phyloP scores from a whole-genome alignment of 192 early-diverging fungal genomes.

The Chytriomyces sp. region DNA sequence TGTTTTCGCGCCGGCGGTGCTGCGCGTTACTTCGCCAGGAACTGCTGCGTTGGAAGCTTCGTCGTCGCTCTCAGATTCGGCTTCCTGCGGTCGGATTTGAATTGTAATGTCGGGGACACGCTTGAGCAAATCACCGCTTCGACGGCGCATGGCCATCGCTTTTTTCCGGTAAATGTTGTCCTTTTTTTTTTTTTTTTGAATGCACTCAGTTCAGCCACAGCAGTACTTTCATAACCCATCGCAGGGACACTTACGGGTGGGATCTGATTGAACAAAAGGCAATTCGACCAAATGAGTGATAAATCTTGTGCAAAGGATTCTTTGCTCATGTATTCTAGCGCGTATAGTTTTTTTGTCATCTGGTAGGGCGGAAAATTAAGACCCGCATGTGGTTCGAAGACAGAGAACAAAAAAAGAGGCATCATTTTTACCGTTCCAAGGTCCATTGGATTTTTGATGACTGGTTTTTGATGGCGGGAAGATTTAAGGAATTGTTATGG shows the following conservation, averaged over 20 bases:
- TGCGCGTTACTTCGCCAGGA: not conserved
- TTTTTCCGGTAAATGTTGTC: slow-evolving; percentile 87
- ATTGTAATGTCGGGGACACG: slow-evolving; percentile 85
- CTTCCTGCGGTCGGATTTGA: slow-evolving; percentile 63
- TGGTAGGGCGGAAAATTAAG: not conserved
- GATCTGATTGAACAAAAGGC: slow-evolving; percentile 83
- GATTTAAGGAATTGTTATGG: not conserved
- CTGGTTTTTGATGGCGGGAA: slow-evolving; percentile 43
- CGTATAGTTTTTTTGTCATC: slow-evolving; percentile 86
- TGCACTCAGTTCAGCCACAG: slow-evolving; percentile 19
- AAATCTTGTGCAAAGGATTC: slow-evolving; percentile 86
- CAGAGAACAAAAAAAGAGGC: not conserved
- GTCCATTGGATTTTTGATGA: slow-evolving; percentile 97
- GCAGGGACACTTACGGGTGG: slow-evolving; percentile 54
- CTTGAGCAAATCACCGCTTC: slow-evolving; percentile 73
- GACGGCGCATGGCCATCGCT: slow-evolving; percentile 80
- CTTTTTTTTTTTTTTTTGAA: slow-evolving; percentile 55
- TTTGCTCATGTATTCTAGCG: slow-evolving; percentile 83
- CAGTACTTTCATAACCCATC: not conserved
- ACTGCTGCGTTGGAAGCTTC: slow-evolving; percentile 25
- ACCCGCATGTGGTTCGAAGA: not conserved
- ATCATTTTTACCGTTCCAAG: slow-evolving; percentile 64
- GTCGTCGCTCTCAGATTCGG: slow-evolving; percentile 65
- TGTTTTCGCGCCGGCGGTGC: not conserved
- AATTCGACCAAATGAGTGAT: slow-evolving; percentile 90